phyloP scores from a whole-genome alignment of 169 alveolate species.

The Plasmodium adleri region DNA sequence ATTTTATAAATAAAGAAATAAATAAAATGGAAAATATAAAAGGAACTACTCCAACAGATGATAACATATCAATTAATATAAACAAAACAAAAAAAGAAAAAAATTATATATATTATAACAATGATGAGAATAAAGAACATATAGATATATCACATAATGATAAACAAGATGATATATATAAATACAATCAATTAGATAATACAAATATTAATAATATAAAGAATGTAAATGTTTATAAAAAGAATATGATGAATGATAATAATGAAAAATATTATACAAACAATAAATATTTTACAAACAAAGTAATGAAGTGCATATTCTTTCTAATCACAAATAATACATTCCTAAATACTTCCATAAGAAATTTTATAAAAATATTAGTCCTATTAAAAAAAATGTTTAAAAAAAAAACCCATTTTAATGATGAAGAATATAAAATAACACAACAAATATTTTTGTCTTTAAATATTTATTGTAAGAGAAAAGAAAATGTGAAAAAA shows the following conservation, averaged over 20 bases:
- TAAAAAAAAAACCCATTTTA: not conserved
- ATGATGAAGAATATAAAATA: slow-evolving; percentile 57
- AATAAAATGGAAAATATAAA: not conserved
- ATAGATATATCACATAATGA: no score
- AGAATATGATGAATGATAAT: no score
- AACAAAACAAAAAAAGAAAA: not conserved
- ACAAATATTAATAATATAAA: no score
- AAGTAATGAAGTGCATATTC: slow-evolving; percentile 41
- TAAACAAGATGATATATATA: no score
- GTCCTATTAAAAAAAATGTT: slow-evolving; percentile 40
- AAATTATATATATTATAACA: not conserved
- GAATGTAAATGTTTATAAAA: no score
- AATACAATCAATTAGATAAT: no score
- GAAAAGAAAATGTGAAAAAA: slow-evolving; percentile 4
- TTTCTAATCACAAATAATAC: slow-evolving; percentile 20
- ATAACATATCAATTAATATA: not conserved
- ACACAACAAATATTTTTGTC: slow-evolving; percentile 35
- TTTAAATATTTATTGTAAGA: slow-evolving; percentile 49
- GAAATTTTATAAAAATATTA: slow-evolving; percentile 51
- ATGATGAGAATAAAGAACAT: no score
- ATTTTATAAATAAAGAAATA: slow-evolving; percentile 12
- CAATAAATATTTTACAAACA: not conserved
- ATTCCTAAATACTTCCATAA: slow-evolving; percentile 36
- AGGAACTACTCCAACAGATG: not conserved
- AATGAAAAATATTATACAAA: no score